Evolutionary conservation across 225 moss, liverwort and hornwort species (phyloP), one percentile per base, ranked within the genome.

Genomic region (Marchantia polymorpha): DNA sequence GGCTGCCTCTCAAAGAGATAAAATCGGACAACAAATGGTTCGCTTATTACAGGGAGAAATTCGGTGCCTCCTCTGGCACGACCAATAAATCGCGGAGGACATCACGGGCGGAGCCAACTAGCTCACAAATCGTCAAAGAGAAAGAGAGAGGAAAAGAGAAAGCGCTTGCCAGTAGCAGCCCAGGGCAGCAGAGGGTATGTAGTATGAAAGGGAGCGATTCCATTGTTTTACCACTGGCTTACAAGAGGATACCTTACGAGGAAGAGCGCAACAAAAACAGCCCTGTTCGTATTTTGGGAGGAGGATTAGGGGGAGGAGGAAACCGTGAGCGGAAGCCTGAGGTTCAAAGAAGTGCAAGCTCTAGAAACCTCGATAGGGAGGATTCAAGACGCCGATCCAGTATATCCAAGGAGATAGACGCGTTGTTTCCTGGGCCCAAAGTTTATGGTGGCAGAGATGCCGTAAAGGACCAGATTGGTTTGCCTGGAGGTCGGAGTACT

Each of bases 151-250:
- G 78, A 73, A 47, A 50, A 51, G 73, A 12, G 73, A 52, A 52
- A 52, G 53, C 26, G n/a, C 67, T 63, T 74, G 46, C 61, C 50
- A 26, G 48, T 5, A 77, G 19, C 73, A 82, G 80, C 72, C 79
- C 78, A 5, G 81, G 69, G 65, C 70, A 83, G 81, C 67, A 79
- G 71, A 70, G 72, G 77, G 71, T 39, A 88, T 83, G 91, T 80
- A 81, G 78, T 73, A 89, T 90, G 88, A 84, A 87, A 87, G 87
- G 88, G 73, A 88, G 86, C 56, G 77, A 90, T 78, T 90, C 90
- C 77, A 84, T 81, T 81, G 74, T 81, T 49, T 82, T 86, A 79
- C 87, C 91, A 20, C 17, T 79, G 67, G 75, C 75, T 12, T 85
- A 80, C 64, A 87, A 82, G 72, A 78, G 88, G 49, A 48, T 83